Evolutionary conservation across 768 basidiomycete genomes (phyloP).

Genomic region (Stropharia rugosoannulata): DNA sequence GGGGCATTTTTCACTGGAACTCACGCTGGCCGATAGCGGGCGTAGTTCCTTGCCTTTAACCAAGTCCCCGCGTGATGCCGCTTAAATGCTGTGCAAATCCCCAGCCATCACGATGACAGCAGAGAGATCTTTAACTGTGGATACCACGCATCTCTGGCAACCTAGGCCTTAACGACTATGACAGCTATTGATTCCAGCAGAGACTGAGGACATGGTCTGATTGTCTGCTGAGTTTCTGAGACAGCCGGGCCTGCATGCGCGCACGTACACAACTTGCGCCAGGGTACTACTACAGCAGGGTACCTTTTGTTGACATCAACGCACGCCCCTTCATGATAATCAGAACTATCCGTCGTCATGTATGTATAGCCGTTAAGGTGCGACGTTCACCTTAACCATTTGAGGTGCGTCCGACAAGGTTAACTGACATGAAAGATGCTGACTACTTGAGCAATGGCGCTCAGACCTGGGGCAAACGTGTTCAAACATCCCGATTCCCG

Average conservation of each 20-base stretch:
- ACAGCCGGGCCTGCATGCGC: background rate
- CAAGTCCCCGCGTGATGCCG: constrained; percentile 1
- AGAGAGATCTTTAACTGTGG: constrained; percentile 2
- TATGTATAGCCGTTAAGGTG: no score
- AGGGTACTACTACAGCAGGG: no score
- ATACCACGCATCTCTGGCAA: background rate
- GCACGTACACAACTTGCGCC: background rate
- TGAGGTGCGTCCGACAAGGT: constrained; percentile 1
- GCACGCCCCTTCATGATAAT: background rate
- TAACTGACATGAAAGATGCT: constrained; percentile 21
- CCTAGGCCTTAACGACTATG: constrained; percentile 1
- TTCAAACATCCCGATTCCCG: constrained; percentile 20
- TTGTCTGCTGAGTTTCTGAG: background rate
- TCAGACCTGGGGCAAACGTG: background rate
- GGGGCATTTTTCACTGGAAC: background rate
- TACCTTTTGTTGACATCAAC: background rate
- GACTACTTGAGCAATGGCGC: constrained; percentile 10
- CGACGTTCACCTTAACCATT: no score
- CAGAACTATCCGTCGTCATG: background rate
- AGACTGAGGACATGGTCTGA: background rate
- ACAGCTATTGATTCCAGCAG: background rate
- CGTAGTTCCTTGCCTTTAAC: background rate
- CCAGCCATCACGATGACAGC: background rate
- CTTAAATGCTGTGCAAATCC: background rate
- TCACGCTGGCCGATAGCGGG: background rate